Conservation (phyloP, 208 protist genomes). For the Crithidia expoeki region DNA sequence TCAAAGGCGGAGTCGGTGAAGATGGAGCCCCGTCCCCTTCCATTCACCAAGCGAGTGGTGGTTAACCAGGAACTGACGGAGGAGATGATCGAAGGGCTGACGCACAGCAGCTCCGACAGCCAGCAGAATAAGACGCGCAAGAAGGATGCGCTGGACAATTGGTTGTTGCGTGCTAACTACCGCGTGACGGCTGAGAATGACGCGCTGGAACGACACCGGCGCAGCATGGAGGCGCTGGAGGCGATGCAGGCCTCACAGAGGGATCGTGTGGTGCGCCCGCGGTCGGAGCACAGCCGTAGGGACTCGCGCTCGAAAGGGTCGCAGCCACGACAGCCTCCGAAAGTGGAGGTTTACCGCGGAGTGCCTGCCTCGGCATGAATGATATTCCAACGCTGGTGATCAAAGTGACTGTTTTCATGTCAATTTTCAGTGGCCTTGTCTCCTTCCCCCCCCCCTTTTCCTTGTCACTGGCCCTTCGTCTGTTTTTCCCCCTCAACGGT, state of each 20-base stretch:
- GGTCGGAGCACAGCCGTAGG: not conserved
- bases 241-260: slow-evolving; percentile 5
- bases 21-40: not conserved
- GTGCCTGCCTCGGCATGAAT: not conserved
- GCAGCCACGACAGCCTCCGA: slow-evolving; percentile 1
- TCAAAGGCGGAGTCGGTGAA: slow-evolving; percentile 6
- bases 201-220: slow-evolving; percentile 27
- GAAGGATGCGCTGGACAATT: slow-evolving; percentile 19
- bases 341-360: not conserved
- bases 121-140: slow-evolving; percentile 1
- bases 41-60: not conserved
- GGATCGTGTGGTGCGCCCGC: not conserved
- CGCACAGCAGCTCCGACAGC: slow-evolving; percentile 9
- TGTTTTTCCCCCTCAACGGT: not conserved
- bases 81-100: slow-evolving; percentile 33
- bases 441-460: too few species aligned
- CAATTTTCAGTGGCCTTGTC: too few species aligned
- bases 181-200: slow-evolving; percentile 13
- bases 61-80: slow-evolving; percentile 24
- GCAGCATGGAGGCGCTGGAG: slow-evolving; percentile 33
- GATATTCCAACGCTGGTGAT: too few species aligned
- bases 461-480: too few species aligned
- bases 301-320: not conserved
- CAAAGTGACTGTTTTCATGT: too few species aligned
- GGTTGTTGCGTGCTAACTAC: slow-evolving; percentile 24